Evolutionary conservation across 2,329 filamentous ascomycete genomes (phyloP).

Genomic region (Ascochyta lentis): DNA sequence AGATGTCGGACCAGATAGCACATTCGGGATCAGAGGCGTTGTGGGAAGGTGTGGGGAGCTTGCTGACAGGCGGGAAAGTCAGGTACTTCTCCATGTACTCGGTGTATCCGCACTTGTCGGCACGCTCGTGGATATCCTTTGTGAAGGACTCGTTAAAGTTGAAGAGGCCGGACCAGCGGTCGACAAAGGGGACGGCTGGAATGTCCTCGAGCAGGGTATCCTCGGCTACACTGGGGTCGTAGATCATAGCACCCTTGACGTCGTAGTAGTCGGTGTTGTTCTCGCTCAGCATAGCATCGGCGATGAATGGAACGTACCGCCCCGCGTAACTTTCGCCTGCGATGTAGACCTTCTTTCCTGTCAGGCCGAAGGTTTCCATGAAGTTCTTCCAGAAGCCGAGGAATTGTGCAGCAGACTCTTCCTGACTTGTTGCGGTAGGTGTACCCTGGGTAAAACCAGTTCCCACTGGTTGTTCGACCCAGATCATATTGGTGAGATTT

Average conservation of each 20-base stretch:
- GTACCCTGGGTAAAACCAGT: constrained; percentile 74
- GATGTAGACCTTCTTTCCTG: constrained; percentile 74
- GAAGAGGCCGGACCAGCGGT: constrained; percentile 67
- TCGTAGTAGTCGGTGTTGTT: constrained; percentile 73
- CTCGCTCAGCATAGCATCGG: constrained; percentile 72
- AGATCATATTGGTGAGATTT: constrained; percentile 79
- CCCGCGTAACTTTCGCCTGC: constrained; percentile 76
- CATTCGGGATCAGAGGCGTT: constrained; percentile 59
- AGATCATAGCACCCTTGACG: constrained; percentile 72
- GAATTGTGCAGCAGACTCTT: constrained; percentile 74
- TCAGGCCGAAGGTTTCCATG: constrained; percentile 70
- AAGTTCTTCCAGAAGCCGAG: constrained; percentile 82
- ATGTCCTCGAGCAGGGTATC: constrained; percentile 59
- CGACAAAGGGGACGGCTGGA: constrained; percentile 64
- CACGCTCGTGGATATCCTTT: constrained; percentile 58
- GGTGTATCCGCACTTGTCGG: constrained; percentile 67
- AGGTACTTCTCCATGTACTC: constrained; percentile 67
- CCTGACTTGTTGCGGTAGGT: constrained; percentile 68
- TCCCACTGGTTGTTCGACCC: constrained; percentile 71
- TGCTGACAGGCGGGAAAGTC: constrained; percentile 70
- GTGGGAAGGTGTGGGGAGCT: constrained; percentile 61
- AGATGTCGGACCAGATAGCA: constrained; percentile 64
- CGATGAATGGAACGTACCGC: constrained; percentile 70
- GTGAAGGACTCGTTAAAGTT: constrained; percentile 68
- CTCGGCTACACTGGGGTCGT: constrained; percentile 70